These are phyloP conservation scores for Stephania japonica DNA, from an alignment of 164 flowering plant species.

Conservation along the genomic window DNA sequence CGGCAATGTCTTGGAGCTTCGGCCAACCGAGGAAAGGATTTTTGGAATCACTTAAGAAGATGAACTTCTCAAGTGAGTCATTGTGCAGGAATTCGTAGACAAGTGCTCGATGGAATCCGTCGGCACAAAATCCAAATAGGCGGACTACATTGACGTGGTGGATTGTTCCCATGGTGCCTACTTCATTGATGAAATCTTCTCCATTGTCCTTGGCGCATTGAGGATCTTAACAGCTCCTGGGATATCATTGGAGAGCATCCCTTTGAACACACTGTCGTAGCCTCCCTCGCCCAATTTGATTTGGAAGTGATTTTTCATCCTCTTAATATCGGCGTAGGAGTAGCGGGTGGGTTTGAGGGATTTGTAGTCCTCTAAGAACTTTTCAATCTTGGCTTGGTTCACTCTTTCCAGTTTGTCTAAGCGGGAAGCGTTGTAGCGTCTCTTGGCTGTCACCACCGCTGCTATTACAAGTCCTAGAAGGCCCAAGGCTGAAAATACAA, in stretches of 20 bases:
- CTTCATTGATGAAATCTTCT: neutral
- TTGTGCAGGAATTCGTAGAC: slow-evolving; percentile 4
- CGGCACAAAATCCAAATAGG: neutral
- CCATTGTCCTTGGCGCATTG: neutral
- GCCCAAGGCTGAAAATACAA: neutral
- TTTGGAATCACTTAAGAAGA: neutral
- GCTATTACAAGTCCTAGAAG: neutral
- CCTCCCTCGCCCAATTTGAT: slow-evolving; percentile 3
- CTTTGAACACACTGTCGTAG: neutral
- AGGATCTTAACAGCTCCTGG: slow-evolving; percentile 4
- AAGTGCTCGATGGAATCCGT: neutral
- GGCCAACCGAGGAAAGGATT: neutral
- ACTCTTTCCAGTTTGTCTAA: neutral
- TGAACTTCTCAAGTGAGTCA: slow-evolving; percentile 5
- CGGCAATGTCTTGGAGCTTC: slow-evolving; percentile 1
- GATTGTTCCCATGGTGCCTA: neutral
- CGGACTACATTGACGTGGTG: slow-evolving; percentile 6
- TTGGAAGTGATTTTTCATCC: neutral
- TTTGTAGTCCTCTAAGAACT: neutral
- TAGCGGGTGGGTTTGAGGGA: neutral
- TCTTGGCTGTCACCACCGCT: neutral
- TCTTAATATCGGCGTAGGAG: neutral
- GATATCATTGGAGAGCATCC: neutral
- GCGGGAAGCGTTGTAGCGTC: neutral
- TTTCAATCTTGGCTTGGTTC: neutral